Percentiles rank a stretch among this genome's conserved stretches.
Evolutionary conservation across 768 basidiomycete species (phyloP).

Genomic region (Boletellus sp.): DNA sequence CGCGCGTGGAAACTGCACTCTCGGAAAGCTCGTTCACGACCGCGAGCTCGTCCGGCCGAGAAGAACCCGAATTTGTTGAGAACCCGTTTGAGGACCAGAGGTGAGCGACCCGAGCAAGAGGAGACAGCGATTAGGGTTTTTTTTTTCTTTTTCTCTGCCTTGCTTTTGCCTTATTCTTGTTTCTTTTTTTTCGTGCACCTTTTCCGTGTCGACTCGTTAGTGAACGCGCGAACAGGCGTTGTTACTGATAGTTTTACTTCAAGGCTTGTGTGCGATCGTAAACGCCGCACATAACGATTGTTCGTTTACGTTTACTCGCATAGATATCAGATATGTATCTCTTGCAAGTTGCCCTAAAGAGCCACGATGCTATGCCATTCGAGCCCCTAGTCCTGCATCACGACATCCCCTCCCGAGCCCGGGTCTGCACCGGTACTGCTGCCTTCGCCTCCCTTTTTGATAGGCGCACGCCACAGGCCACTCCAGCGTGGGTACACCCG

Average conservation of each 20-base stretch:
- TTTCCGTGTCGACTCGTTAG: background rate
- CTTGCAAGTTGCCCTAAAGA: no score
- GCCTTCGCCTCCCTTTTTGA: background rate
- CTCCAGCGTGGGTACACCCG: constrained; percentile 90
- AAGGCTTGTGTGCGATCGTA: no score
- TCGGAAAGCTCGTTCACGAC: constrained; percentile 12
- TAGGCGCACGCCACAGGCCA: constrained; percentile 41
- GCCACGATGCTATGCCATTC: background rate
- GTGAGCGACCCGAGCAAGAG: constrained; percentile 5
- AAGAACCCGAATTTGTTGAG: constrained; percentile 70
- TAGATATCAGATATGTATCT: no score
- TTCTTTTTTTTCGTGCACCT: no score
- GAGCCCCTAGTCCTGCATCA: constrained; percentile 22
- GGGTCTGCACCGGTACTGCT: background rate
- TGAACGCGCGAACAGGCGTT: background rate
- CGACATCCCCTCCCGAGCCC: constrained; percentile 17
- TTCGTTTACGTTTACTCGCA: no score
- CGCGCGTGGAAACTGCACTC: constrained; percentile 6
- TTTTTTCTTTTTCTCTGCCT: background rate
- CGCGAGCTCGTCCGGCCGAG: constrained; percentile 35
- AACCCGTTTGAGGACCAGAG: constrained; percentile 64
- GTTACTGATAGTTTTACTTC: no score
- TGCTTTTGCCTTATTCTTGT: background rate
- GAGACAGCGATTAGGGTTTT: background rate
- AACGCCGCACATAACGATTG: no score